These are phyloP conservation scores for Colletotrichum sp. DNA, from an alignment of 2,329 filamentous ascomycete species.

Conservation along the genomic window DNA sequence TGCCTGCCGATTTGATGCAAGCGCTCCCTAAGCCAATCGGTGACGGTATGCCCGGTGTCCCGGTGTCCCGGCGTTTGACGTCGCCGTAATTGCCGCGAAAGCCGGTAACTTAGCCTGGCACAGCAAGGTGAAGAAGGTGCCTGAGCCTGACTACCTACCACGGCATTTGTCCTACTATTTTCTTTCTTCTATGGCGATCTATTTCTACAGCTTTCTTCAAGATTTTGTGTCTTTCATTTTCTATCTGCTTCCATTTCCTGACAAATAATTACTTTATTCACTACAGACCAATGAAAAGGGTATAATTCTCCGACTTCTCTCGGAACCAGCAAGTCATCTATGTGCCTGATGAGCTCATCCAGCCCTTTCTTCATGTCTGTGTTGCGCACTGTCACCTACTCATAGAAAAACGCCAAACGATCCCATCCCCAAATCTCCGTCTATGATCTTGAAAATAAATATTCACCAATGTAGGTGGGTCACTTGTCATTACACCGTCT, in stretches of 20 bases:
- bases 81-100: neutral
- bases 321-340: neutral
- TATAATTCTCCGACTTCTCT: neutral
- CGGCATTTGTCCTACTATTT: neutral
- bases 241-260: neutral
- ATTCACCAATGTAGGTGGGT: neutral
- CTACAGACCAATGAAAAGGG: neutral
- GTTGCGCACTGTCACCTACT: neutral
- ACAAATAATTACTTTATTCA: neutral
- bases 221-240: neutral
- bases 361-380: neutral
- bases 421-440: neutral
- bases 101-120: neutral
- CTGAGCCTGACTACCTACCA: neutral
- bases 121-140: neutral
- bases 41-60: neutral
- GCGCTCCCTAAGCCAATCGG: neutral
- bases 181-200: neutral
- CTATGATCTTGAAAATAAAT: neutral
- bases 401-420: neutral
- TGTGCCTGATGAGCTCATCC: neutral
- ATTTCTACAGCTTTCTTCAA: neutral
- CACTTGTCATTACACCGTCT: conserved; percentile 35
- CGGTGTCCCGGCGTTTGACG: neutral
- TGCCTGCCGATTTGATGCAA: neutral